A percentile compares a stretch with the other conserved stretches of the same genome.
Conservation (phyloP, 2,329 filamentous ascomycete species). For the Aspergillus fumigatus region DNA sequence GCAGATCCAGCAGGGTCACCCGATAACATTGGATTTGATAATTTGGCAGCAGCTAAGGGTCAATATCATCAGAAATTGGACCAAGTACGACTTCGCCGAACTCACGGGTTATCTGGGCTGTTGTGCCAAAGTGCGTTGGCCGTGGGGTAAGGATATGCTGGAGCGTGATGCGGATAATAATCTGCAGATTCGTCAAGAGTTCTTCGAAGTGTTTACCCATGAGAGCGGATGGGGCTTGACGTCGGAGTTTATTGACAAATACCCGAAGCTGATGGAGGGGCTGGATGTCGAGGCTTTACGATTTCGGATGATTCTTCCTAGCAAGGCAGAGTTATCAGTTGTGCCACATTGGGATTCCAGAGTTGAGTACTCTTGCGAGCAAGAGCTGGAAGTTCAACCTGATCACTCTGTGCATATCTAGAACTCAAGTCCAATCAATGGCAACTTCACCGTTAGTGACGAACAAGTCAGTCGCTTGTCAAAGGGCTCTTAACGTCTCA, state of each 20-base stretch:
- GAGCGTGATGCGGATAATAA: conserved; percentile 10
- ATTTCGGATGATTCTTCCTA: not conserved
- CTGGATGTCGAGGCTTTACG: conserved; percentile 6
- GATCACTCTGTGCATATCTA: too few relatives aligned
- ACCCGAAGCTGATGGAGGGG: conserved; percentile 6
- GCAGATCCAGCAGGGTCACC: not conserved
- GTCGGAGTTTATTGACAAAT: conserved; percentile 5
- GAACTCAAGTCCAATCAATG: too few relatives aligned
- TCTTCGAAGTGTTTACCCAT: conserved; percentile 9
- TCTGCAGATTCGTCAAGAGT: conserved; percentile 5
- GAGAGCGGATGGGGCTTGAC: conserved; percentile 8
- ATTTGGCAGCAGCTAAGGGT: conserved; percentile 4
- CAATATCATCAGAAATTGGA: conserved; percentile 6
- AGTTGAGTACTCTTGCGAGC: too few relatives aligned
- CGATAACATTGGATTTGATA: not conserved
- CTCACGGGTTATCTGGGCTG: conserved; percentile 5
- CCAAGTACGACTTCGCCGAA: conserved; percentile 3
- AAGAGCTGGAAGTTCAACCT: too few relatives aligned
- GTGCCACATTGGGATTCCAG: not conserved
- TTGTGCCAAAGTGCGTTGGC: conserved; percentile 13
- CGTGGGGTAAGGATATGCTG: conserved; percentile 7
- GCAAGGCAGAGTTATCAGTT: not conserved
- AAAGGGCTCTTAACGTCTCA: too few relatives aligned
- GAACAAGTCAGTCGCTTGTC: too few relatives aligned
- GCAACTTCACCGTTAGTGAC: too few relatives aligned